phyloP scores from a whole-genome alignment of 495 filamentous ascomycete genomes.

The Aspergillus mulundensis region DNA sequence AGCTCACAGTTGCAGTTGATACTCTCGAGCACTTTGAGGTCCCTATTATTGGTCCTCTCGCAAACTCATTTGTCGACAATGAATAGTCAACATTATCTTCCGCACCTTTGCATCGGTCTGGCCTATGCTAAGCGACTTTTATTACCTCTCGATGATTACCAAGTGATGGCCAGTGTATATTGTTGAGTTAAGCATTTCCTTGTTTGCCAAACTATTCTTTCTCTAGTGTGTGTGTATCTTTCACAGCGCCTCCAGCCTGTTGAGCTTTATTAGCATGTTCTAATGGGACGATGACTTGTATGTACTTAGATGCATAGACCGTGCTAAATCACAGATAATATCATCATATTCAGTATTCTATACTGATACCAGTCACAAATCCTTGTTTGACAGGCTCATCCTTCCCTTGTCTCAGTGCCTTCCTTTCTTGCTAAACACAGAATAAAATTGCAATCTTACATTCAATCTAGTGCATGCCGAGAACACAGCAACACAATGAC shows the following conservation, averaged over 20 bases:
- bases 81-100: constrained; percentile 58
- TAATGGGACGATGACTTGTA: constrained; percentile 5
- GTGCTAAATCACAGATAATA: background rate
- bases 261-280: background rate
- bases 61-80: constrained; percentile 88
- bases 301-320: background rate
- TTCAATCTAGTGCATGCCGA: background rate
- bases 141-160: background rate
- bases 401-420: background rate
- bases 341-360: background rate
- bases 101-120: background rate
- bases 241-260: background rate
- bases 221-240: constrained; percentile 1
- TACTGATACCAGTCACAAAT: background rate
- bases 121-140: background rate
- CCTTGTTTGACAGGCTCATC: background rate
- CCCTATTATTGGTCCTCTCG: constrained; percentile 72
- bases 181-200: constrained; percentile 1
- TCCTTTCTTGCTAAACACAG: background rate
- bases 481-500: background rate
- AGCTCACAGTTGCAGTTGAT: constrained; percentile 51
- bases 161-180: constrained; percentile 7
- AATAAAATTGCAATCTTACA: background rate
- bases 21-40: constrained; percentile 89
- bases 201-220: background rate